Evolutionary conservation across 352 stramenopile genomes (phyloP), one percentile per base, ranked within the genome.

Genomic region (Globisporangium cederbergense): DNA sequence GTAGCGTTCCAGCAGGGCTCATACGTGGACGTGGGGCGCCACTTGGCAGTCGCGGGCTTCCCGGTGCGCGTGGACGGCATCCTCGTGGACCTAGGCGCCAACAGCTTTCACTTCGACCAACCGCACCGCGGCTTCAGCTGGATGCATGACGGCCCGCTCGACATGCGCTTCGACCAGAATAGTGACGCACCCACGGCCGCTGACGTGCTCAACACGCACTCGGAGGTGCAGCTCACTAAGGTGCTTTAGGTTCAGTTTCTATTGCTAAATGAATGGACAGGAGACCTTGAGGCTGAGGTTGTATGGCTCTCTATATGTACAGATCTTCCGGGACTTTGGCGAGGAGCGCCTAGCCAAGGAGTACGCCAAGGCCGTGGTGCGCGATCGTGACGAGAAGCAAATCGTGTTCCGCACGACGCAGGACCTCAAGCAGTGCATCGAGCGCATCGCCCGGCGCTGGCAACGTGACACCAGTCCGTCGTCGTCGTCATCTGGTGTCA

Each of bases 41-140:
- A 87, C 52, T 70, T 94, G 50, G 40, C 62, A 0, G 51, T 58
- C 20, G 67, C 68, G 14, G 70, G 64, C 7, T 90, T 92, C 51
- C 78, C 80, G 4, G 34, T 57, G 8, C 51, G 60, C 40, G 83
- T 92, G 4, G 75, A 88, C 47, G 86, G 86, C 43, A 82, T 91
- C 59, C 70, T 90, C 50, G 81, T 94, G 34, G 86, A 94, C 65
- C 76, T 94, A 10, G 86, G 86, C 10, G 86, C 82, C 34, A 94
- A 94, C 62, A 94, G 86, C 66, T 90, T 88, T 59, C 86, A 94
- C 72, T 89, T 93, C 56, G 86, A 94, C 60, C 72, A 80, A 51
- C 67, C 77, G 10, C 71, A 75, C 36, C 78, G 86, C 32, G 86
- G 86, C 18, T 92, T 94, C 65, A 92, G 83, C 71, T 83, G 81